Conservation (phyloP, 805 yeast genomes). For the Torulaspora delbrueckii region DNA sequence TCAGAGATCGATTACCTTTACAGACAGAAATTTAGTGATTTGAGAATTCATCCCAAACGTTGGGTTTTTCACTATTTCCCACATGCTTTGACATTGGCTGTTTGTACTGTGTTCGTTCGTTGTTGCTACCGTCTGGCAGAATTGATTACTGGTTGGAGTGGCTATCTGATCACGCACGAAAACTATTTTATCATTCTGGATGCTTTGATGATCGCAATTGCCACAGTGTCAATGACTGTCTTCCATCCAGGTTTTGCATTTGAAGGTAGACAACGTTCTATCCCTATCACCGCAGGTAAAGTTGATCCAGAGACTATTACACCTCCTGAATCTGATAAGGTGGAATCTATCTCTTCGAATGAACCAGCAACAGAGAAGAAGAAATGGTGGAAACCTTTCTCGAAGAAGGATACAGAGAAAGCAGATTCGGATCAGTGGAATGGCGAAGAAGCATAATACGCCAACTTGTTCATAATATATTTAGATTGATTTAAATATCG, state of each 20-base stretch:
- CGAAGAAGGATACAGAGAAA: neutral
- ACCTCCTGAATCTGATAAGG: conserved; percentile 4
- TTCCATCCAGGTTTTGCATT: conserved; percentile 63
- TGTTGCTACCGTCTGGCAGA: conserved; percentile 73
- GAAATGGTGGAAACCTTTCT: neutral
- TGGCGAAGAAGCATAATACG: neutral
- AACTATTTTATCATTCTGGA: conserved; percentile 56
- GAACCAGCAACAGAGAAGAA: neutral
- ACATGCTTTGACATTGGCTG: conserved; percentile 42
- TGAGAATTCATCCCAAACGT: conserved; percentile 31
- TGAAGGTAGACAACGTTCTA: conserved; percentile 27
- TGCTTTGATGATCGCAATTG: conserved; percentile 54
- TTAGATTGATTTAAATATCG: no score
- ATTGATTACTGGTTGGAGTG: conserved; percentile 59
- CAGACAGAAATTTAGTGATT: conserved; percentile 24
- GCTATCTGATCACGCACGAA: conserved; percentile 58
- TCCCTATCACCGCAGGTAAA: conserved; percentile 25
- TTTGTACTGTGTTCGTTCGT: conserved; percentile 54
- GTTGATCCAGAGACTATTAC: conserved; percentile 15
- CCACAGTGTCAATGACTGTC: conserved; percentile 43
- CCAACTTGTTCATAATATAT: no score
- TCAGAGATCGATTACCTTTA: conserved; percentile 22
- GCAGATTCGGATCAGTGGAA: neutral
- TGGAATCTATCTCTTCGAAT: neutral
- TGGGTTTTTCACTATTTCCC: conserved; percentile 43